phyloP scores from a whole-genome alignment of 805 yeast species.

The Spathaspora hagerdaliae region DNA sequence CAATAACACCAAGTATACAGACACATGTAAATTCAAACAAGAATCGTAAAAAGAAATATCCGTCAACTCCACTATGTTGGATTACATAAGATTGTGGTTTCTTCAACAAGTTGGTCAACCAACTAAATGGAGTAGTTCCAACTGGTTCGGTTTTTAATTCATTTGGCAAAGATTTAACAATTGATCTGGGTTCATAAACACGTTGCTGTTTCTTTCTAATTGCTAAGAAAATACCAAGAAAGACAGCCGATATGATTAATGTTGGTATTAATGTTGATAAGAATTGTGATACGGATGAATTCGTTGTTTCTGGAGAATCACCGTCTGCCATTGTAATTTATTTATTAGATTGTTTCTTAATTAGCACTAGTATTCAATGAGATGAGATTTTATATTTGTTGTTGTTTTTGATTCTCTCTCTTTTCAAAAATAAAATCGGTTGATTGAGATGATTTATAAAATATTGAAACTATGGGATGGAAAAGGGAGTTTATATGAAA shows the following conservation, averaged over 20 bases:
- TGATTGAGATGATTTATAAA: too few species aligned
- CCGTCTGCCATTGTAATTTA: background rate
- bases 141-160: slow-evolving; percentile 41
- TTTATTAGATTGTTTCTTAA: too few species aligned
- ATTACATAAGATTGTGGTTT: slow-evolving; percentile 60
- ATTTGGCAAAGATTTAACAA: slow-evolving; percentile 43
- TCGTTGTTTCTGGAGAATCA: slow-evolving; percentile 5
- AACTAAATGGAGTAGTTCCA: slow-evolving; percentile 45
- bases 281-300: slow-evolving; percentile 47
- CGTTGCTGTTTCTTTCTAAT: slow-evolving; percentile 41
- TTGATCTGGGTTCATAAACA: slow-evolving; percentile 51
- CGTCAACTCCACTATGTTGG: slow-evolving; percentile 72
- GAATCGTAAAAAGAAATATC: slow-evolving; percentile 69
- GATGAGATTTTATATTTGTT: too few species aligned
- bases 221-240: slow-evolving; percentile 33
- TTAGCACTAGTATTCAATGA: too few species aligned
- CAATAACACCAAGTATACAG: slow-evolving; percentile 49
- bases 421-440: too few species aligned
- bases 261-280: slow-evolving; percentile 46
- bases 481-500: too few species aligned
- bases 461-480: too few species aligned
- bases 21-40: slow-evolving; percentile 51
- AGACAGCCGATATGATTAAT: slow-evolving; percentile 38
- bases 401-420: too few species aligned
- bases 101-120: slow-evolving; percentile 50